Base-by-base conservation (phyloP, 2,329 filamentous ascomycete genomes). In the Trichoderma afroharzianum region DNA sequence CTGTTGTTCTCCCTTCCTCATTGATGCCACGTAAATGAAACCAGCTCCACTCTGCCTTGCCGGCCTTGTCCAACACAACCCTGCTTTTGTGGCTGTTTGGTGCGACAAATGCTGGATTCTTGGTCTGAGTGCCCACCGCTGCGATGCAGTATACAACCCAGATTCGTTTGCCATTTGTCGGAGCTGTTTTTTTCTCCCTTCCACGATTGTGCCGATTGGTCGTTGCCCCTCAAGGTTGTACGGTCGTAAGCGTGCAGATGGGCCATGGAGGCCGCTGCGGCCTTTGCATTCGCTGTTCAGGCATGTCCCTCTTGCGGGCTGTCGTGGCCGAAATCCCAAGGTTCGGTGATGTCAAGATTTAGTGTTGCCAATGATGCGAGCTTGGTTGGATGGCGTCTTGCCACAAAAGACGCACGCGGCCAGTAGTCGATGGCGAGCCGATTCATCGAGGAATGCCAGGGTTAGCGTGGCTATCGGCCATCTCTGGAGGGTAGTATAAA, bases 11-110 rank as follows among this genome's bases (percentile, higher is more conserved):
- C 14, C 33, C 33, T 58, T 21, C 11, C 24, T 36, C 47, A 61
- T 61, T 68, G 66, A 68, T 68, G 66, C 66, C 66, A 68, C 66
- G 66, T 68, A 33, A 28, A 68, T 30, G 8, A 32, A 26, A 21
- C 3, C 28, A 61, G 66, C 66, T 68, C 66, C 66, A 68, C 66
- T 47, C n/a, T 12, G 62, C 6, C 28, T 26, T 64, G 18, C 24
- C 14, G 62, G 62, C 43, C 62, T 64, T 64, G 39, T 21, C 62
- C 62, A 64, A 64, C 62, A 14, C 62, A 39, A 53, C 43, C 39
- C 39, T 64, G 62, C 62, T 18, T 63, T 47, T 39, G 62, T 64
- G 62, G 39, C 62, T 53, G 26, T 24, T 32, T 11, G 28, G 11
- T 64, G 39, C 43, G 43, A 64, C 43, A 32, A 30, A 53, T 53